These are phyloP conservation scores for Aspergillus pseudotamarii DNA, from an alignment of 2,329 filamentous ascomycete species.

Conservation along the genomic window DNA sequence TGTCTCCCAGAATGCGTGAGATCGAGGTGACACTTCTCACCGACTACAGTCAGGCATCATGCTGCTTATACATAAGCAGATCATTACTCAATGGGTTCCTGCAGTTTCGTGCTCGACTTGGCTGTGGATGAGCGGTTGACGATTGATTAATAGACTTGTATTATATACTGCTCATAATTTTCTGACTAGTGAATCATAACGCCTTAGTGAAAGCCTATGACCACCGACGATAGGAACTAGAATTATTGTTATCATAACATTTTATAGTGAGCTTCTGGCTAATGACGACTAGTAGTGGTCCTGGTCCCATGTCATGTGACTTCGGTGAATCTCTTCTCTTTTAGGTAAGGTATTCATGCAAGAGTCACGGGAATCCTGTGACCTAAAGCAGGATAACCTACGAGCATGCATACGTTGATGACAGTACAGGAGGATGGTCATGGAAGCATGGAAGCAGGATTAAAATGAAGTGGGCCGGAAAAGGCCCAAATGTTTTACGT, in stretches of 20 bases:
- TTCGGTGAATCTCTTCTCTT: not conserved
- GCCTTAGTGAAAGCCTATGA: not conserved
- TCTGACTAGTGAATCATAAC: not conserved
- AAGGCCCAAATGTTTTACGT: not conserved
- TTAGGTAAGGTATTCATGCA: not conserved
- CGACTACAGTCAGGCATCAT: not conserved
- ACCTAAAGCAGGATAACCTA: not conserved
- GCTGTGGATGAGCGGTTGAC: not conserved
- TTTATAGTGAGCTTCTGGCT: not conserved
- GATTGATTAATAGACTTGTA: not conserved
- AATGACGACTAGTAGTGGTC: not conserved
- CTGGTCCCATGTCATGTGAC: not conserved
- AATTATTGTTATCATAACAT: not conserved
- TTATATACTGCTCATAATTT: not conserved
- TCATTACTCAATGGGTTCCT: not conserved
- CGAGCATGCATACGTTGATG: not conserved
- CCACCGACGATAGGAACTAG: not conserved
- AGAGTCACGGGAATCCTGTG: not conserved
- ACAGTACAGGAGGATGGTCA: too few species aligned
- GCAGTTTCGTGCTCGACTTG: not conserved
- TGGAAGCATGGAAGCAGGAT: too few species aligned
- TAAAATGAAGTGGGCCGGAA: not conserved
- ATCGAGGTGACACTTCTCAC: not conserved
- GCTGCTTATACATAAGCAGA: not conserved
- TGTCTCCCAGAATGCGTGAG: not conserved